phyloP scores from a whole-genome alignment of 495 filamentous ascomycete species.

The Aspergillus affinis region DNA sequence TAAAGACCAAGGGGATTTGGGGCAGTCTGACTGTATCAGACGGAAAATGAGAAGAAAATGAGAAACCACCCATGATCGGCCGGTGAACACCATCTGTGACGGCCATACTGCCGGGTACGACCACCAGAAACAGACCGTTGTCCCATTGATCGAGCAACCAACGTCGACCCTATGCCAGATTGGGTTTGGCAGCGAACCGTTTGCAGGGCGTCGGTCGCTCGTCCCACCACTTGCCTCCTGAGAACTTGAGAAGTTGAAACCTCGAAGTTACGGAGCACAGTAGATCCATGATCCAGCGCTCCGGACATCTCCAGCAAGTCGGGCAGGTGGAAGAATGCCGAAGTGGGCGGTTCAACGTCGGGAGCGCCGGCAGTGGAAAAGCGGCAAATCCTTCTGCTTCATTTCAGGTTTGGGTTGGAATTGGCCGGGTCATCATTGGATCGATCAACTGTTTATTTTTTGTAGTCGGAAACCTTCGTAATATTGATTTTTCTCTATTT shows the following conservation, averaged over 20 bases:
- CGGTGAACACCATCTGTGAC: background rate
- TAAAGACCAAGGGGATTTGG: too few relatives aligned
- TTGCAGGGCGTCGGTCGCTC: background rate
- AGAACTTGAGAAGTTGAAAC: too few relatives aligned
- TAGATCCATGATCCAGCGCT: too few relatives aligned
- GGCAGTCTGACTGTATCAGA: background rate
- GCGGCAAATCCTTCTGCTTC: conserved; percentile 3
- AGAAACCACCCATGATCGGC: too few relatives aligned
- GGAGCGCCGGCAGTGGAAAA: background rate
- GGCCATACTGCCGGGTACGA: background rate
- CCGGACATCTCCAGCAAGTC: background rate
- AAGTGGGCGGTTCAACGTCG: background rate
- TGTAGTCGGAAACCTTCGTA: background rate
- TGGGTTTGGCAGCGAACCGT: background rate
- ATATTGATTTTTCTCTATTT: background rate
- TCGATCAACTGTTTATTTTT: background rate
- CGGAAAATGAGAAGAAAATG: background rate
- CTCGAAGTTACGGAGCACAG: too few relatives aligned
- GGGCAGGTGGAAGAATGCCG: background rate
- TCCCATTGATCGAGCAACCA: background rate
- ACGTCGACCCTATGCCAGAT: background rate
- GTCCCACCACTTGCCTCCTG: background rate
- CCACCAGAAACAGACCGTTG: background rate
- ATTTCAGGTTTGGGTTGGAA: background rate
- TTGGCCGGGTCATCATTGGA: background rate